Percentiles rank a stretch among this genome's conserved stretches.
These are phyloP conservation scores for Cryptosporidium ubiquitum DNA, from an alignment of 169 alveolate genomes.

Conservation along the genomic window DNA sequence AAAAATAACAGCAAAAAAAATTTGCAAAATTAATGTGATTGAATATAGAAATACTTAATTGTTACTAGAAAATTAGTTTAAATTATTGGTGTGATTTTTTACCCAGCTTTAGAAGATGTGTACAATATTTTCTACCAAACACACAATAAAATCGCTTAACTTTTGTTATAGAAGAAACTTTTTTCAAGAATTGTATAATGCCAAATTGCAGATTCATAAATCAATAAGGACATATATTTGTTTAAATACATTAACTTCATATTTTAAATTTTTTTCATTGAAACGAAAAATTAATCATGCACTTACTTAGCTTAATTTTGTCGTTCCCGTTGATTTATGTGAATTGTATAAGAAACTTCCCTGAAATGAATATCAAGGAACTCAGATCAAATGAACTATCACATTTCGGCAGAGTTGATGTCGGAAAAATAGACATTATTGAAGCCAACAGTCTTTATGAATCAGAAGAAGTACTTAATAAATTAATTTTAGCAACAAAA, in stretches of 20 bases:
- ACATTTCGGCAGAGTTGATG: slow-evolving; percentile 51
- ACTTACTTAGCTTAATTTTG: not conserved
- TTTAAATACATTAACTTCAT: too few relatives aligned
- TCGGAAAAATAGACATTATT: slow-evolving; percentile 56
- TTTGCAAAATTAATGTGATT: not conserved
- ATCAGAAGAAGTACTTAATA: slow-evolving; percentile 51
- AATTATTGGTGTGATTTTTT: not conserved
- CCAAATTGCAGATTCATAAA: not conserved
- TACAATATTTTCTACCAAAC: not conserved
- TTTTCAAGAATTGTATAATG: not conserved
- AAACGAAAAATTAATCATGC: not conserved
- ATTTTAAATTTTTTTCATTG: too few relatives aligned
- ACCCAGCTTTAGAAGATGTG: not conserved
- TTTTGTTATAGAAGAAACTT: not conserved
- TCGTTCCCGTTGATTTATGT: not conserved
- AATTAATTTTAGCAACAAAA: slow-evolving; percentile 37
- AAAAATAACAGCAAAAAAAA: too few relatives aligned
- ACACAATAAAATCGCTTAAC: not conserved
- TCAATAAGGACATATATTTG: not conserved
- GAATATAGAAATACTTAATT: not conserved
- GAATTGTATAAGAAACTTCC: not conserved
- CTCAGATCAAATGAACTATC: not conserved
- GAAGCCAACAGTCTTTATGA: slow-evolving; percentile 61
- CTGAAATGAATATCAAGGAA: not conserved
- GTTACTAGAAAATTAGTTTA: not conserved